These are phyloP conservation scores for Ceratocystis variospora DNA, from an alignment of 2,329 filamentous ascomycete species.

Conservation along the genomic window DNA sequence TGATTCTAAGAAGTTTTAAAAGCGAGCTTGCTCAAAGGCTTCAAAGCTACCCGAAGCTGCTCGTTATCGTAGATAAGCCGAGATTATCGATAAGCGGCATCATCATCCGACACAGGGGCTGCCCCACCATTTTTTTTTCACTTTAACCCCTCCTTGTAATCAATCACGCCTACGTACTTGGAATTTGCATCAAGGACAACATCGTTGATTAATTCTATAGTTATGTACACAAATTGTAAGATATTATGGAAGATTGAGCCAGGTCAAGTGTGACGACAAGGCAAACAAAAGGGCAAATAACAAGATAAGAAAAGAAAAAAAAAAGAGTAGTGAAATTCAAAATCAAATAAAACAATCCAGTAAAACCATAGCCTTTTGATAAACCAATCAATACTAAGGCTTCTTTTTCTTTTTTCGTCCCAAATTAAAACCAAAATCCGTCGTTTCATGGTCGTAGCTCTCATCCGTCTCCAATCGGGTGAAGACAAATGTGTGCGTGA, in stretches of 20 bases:
- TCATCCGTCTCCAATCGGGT: background rate
- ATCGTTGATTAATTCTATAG: background rate
- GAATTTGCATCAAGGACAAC: background rate
- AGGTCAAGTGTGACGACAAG: too few relatives aligned
- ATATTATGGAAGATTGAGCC: too few relatives aligned
- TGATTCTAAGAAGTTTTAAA: background rate
- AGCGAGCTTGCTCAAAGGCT: background rate
- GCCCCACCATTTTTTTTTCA: background rate
- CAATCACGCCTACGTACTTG: background rate
- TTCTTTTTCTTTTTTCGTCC: background rate
- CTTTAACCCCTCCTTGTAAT: background rate
- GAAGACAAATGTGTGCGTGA: background rate
- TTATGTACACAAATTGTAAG: background rate
- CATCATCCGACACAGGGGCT: background rate
- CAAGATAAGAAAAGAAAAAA: background rate
- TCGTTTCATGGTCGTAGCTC: constrained; percentile 2
- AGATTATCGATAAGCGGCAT: constrained; percentile 19
- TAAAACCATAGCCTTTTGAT: background rate
- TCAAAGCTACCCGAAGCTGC: background rate
- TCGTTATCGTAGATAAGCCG: background rate
- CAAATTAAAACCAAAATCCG: background rate
- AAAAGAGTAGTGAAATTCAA: background rate
- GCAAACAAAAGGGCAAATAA: background rate
- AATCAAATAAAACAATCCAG: background rate
- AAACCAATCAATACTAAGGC: background rate